Conservation (phyloP, 1,139 yeast genomes). For the Lodderomyces beijingensis region DNA sequence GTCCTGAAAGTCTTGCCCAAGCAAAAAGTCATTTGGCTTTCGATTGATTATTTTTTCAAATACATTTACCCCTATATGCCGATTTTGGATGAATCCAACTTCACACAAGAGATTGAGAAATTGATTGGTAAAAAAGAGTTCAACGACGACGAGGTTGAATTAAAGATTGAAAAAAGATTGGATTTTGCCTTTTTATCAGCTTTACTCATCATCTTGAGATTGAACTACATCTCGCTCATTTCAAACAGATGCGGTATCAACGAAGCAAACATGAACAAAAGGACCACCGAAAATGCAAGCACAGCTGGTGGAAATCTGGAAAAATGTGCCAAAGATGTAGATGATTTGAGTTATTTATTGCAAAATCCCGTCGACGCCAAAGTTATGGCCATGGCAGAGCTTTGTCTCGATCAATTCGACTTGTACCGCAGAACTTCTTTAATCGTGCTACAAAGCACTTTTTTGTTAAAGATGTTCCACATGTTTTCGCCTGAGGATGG, state of each 20-base stretch:
- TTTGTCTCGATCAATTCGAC: conserved; percentile 51
- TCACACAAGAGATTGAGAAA: conserved; percentile 17
- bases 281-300: conserved; percentile 15
- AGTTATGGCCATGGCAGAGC: conserved; percentile 45
- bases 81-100: conserved; percentile 29
- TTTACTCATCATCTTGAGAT: conserved; percentile 24
- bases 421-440: conserved; percentile 44
- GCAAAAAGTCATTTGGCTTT: conserved; percentile 28
- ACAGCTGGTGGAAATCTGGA: neutral
- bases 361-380: conserved; percentile 45
- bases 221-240: conserved; percentile 29
- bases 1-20: conserved; percentile 30
- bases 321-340: conserved; percentile 8
- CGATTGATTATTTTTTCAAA: conserved; percentile 26
- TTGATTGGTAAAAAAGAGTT: conserved; percentile 24
- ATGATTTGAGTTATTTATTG: conserved; percentile 39
- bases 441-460: conserved; percentile 46
- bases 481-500: conserved; percentile 50
- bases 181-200: conserved; percentile 34
- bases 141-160: conserved; percentile 14
- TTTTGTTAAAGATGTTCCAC: conserved; percentile 35
- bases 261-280: conserved; percentile 19
- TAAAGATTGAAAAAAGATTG: conserved; percentile 25
- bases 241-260: conserved; percentile 22
- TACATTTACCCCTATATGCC: conserved; percentile 35